Conservation (phyloP, 2,329 filamentous ascomycete genomes). For the Teratosphaeriaceae sp. region DNA sequence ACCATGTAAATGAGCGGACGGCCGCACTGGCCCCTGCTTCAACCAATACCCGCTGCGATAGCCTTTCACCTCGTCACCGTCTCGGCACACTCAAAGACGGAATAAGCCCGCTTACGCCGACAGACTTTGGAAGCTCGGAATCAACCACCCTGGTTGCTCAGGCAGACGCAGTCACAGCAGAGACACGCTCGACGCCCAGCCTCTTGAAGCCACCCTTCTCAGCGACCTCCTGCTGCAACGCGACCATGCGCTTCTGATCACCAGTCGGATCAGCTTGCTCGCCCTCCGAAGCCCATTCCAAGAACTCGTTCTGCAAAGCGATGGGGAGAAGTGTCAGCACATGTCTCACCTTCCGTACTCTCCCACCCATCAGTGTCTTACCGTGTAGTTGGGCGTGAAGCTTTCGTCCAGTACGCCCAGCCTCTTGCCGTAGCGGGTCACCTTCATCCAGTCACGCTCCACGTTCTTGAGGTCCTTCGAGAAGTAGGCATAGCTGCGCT, state of each 20-base stretch:
- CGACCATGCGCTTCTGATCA: slow-evolving; percentile 68
- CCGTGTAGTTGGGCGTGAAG: slow-evolving; percentile 68
- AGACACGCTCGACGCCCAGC: slow-evolving; percentile 26
- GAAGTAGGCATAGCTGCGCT: slow-evolving; percentile 72
- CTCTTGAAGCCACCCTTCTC: slow-evolving; percentile 58
- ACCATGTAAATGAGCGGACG: no score
- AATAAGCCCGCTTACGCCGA: no score
- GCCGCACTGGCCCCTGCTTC: no score
- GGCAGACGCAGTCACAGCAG: slow-evolving; percentile 3
- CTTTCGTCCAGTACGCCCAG: slow-evolving; percentile 57
- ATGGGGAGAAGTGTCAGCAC: no score
- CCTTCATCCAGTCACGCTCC: slow-evolving; percentile 67
- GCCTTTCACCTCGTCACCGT: no score
- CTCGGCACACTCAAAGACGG: no score
- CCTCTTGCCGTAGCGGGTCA: slow-evolving; percentile 68
- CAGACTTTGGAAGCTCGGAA: no score
- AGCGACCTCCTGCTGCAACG: slow-evolving; percentile 61
- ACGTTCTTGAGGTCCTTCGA: slow-evolving; percentile 70
- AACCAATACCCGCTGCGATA: no score
- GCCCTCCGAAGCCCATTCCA: slow-evolving; percentile 58
- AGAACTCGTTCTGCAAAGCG: slow-evolving; percentile 50
- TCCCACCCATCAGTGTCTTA: no score
- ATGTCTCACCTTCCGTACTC: no score
- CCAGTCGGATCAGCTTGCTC: slow-evolving; percentile 62
- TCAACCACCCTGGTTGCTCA: no score